Evolutionary conservation across 1,284 basidiomycete genomes (phyloP).

Genomic region (Agroathelia rolfsii): DNA sequence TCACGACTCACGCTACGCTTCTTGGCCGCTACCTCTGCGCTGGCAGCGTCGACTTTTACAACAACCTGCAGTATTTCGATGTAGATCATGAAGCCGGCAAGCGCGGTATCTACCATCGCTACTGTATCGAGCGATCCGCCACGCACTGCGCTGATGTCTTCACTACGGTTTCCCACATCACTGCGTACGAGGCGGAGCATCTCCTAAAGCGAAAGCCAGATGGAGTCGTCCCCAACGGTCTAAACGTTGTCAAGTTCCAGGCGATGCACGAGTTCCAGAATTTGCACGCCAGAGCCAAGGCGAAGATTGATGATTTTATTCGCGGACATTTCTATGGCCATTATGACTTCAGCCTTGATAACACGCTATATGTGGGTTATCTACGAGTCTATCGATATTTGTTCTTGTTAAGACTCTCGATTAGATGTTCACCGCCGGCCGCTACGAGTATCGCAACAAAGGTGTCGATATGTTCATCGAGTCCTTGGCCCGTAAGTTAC

Average conservation of each 20-base stretch:
- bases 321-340: slow-evolving; percentile 98
- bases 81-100: slow-evolving; percentile 99
- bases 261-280: slow-evolving; percentile 98
- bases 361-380: slow-evolving; percentile 78
- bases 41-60: slow-evolving; percentile 97
- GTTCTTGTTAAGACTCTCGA: slow-evolving; percentile 5
- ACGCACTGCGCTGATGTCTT: slow-evolving; percentile 97
- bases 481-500: slow-evolving; percentile 77
- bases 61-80: slow-evolving; percentile 98
- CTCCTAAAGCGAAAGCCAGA: slow-evolving; percentile 96
- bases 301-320: slow-evolving; percentile 97
- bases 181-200: slow-evolving; percentile 94
- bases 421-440: slow-evolving; percentile 94
- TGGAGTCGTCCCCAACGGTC: slow-evolving; percentile 94
- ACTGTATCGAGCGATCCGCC: slow-evolving; percentile 94
- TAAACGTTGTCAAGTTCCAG: slow-evolving; percentile 95
- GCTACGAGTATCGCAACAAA: slow-evolving; percentile 99
- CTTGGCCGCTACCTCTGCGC: slow-evolving; percentile 97
- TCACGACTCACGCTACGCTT: slow-evolving; percentile 97
- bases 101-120: slow-evolving; percentile 85
- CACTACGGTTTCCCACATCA: slow-evolving; percentile 96
- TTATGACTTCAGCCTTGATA: slow-evolving; percentile 92
- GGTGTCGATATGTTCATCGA: slow-evolving; percentile 99
- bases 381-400: slow-evolving; percentile 1
- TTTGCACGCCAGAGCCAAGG: slow-evolving; percentile 83